Percentiles rank a stretch among this genome's conserved stretches.
phyloP scores from a whole-genome alignment of 192 early-diverging fungal species.

The Allomyces macrogynus region DNA sequence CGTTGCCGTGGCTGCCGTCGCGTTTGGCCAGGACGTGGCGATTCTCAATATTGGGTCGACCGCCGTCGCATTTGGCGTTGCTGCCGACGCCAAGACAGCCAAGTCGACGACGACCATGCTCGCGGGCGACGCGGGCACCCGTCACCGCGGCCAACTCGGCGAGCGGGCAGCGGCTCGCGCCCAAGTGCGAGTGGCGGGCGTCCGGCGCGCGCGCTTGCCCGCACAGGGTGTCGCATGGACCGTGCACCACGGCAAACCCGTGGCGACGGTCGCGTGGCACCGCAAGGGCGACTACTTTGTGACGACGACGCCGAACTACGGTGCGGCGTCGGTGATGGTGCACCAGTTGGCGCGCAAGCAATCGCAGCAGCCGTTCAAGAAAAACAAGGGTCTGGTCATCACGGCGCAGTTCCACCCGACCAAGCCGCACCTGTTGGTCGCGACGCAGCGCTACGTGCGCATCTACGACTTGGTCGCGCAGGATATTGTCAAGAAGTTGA shows the following conservation, averaged over 20 bases:
- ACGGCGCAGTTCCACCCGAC: slow-evolving; percentile 78
- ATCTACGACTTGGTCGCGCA: slow-evolving; percentile 86
- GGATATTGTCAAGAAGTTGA: slow-evolving; percentile 60
- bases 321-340: slow-evolving; percentile 53
- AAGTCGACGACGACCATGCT: slow-evolving; percentile 18
- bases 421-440: slow-evolving; percentile 77
- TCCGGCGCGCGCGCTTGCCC: slow-evolving; percentile 7
- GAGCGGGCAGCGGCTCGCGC: neutral
- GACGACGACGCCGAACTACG: slow-evolving; percentile 60
- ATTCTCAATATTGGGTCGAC: slow-evolving; percentile 9
- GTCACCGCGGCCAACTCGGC: neutral
- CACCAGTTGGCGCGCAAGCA: slow-evolving; percentile 80
- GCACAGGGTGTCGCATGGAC: slow-evolving; percentile 5
- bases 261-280: slow-evolving; percentile 82
- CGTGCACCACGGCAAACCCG: slow-evolving; percentile 30
- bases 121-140: neutral
- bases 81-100: slow-evolving; percentile 1
- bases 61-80: neutral
- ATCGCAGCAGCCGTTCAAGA: slow-evolving; percentile 79
- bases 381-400: slow-evolving; percentile 73
- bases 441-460: slow-evolving; percentile 82
- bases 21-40: slow-evolving; percentile 34
- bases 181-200: slow-evolving; percentile 11
- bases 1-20: slow-evolving; percentile 54
- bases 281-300: slow-evolving; percentile 90